Evolutionary conservation across 2,329 filamentous ascomycete species (phyloP), one percentile per base, ranked within the genome.

Genomic region (Cryoendolithus antarcticus): DNA sequence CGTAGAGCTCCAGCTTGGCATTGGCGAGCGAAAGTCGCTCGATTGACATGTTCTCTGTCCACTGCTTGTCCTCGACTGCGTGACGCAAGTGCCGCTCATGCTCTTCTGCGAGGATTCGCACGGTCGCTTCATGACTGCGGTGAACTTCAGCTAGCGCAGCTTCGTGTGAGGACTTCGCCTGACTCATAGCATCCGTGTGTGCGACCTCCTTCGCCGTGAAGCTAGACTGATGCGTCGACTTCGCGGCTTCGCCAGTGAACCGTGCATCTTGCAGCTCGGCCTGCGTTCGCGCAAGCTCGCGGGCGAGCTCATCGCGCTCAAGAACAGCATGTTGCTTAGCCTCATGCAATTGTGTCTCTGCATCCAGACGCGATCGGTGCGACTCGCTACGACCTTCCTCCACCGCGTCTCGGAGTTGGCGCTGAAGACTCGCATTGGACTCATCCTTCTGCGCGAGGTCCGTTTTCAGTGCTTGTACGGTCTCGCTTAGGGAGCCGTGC

Each of bases 1-100:
- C 81, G 13, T 93, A 74, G 57, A 93, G 82, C 50, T 86, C 77
- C 4, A 81, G 76, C 69, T 89, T 93, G 41, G 86, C 84, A 6
- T 88, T 77, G 0, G 86, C 84, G 41, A 96, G 71, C 47, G 75
- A 79, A 40, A 96, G 72, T 19, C 83, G 79, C 55, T 95, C 86
- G 35, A 82, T 72, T 32, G 93, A 74, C 57, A 88, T 82, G 45
- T 80, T 72, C 59, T 94, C 86, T 2, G 77, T 70, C 36, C 83
- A 79, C 51, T 89, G 78, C 43, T 80, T 82, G 61, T 96, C 88
- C 54, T 96, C 88, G 4, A 75, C 67, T 7, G 77, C 74, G 38
- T 61, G 53, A 19, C 50, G 45, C 24, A 62, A 34, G 6, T 48
- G 49, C 13, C 57, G 49, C 12, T 47, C 48, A 57, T 93, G 82